Evolutionary conservation across 768 basidiomycete species (phyloP).

Genomic region (Neoboletus brunneissimus): DNA sequence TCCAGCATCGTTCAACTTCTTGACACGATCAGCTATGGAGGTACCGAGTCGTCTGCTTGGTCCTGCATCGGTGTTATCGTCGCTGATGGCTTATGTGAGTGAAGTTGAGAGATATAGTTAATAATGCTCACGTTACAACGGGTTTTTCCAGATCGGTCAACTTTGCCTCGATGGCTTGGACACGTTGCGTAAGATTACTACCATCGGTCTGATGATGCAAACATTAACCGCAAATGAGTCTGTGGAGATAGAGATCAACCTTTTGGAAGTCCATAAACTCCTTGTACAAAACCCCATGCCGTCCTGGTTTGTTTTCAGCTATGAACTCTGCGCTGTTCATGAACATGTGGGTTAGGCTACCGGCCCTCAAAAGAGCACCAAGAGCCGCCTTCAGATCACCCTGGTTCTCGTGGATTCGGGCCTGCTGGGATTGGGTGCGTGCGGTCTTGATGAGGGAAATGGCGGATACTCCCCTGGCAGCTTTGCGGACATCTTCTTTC

Average conservation of each 20-base stretch:
- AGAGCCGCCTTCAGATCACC: slow-evolving; percentile 65
- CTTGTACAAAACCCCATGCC: slow-evolving; percentile 54
- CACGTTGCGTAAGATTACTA: slow-evolving; percentile 37
- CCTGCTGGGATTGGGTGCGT: slow-evolving; percentile 51
- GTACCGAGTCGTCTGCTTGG: slow-evolving; percentile 50
- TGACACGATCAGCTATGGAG: slow-evolving; percentile 80
- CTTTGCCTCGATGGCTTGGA: slow-evolving; percentile 44
- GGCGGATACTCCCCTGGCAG: slow-evolving; percentile 58
- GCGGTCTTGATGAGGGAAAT: slow-evolving; percentile 62
- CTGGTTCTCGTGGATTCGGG: slow-evolving; percentile 48
- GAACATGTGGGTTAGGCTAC: slow-evolving; percentile 52
- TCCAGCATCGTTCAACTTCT: slow-evolving; percentile 70
- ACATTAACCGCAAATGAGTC: slow-evolving; percentile 9
- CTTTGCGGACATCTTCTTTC: slow-evolving; percentile 46
- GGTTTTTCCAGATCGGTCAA: slow-evolving; percentile 46
- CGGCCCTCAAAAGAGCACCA: slow-evolving; percentile 58
- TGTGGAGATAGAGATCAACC: slow-evolving; percentile 40
- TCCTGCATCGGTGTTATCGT: slow-evolving; percentile 26
- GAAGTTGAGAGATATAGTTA: slow-evolving; percentile 2
- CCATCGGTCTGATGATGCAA: slow-evolving; percentile 36
- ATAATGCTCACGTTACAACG: slow-evolving; percentile 27
- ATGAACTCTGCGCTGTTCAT: slow-evolving; percentile 60
- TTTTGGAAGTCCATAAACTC: slow-evolving; percentile 64
- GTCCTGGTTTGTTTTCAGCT: slow-evolving; percentile 45
- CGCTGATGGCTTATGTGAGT: slow-evolving; percentile 17